Conservation (phyloP, 805 yeast genomes). For the Myxozyma lipomycoides region DNA sequence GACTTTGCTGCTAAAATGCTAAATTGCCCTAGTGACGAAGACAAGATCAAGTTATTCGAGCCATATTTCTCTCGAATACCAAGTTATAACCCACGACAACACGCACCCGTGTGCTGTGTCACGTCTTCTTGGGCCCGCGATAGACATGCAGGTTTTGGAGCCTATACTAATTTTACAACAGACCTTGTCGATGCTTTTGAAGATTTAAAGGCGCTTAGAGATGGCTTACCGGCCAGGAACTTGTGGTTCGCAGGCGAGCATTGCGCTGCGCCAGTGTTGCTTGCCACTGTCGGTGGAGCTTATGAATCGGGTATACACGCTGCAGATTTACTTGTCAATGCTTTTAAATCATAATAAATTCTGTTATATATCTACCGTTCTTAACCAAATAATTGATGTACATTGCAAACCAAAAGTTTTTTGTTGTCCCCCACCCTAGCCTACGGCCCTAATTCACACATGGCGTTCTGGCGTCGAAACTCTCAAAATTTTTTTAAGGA, state of each 20-base stretch:
- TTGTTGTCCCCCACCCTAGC: not conserved
- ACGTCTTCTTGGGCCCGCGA: slow-evolving; percentile 34
- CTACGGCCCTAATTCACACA: not conserved
- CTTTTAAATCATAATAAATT: not conserved
- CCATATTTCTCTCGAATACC: slow-evolving; percentile 27
- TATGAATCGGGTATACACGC: slow-evolving; percentile 21
- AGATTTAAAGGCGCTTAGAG: slow-evolving; percentile 29
- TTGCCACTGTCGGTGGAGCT: slow-evolving; percentile 30
- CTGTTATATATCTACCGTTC: no score
- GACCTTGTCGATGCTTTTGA: slow-evolving; percentile 26
- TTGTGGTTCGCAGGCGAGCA: slow-evolving; percentile 37
- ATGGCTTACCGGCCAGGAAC: slow-evolving; percentile 24
- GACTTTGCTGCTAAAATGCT: slow-evolving; percentile 27
- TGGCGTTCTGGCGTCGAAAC: not conserved
- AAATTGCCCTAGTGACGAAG: slow-evolving; percentile 23
- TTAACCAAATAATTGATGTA: no score
- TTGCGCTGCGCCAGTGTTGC: slow-evolving; percentile 14
- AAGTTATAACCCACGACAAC: slow-evolving; percentile 15
- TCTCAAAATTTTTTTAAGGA: not conserved
- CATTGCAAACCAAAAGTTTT: not conserved
- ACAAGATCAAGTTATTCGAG: slow-evolving; percentile 28
- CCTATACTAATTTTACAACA: slow-evolving; percentile 30
- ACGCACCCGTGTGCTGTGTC: slow-evolving; percentile 21
- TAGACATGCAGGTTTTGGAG: slow-evolving; percentile 34
- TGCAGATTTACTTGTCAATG: slow-evolving; percentile 7